Percentiles rank a stretch among this genome's conserved stretches.
Conservation (phyloP, 176 grass and related monocot species). For the Melocanna baccifera region DNA sequence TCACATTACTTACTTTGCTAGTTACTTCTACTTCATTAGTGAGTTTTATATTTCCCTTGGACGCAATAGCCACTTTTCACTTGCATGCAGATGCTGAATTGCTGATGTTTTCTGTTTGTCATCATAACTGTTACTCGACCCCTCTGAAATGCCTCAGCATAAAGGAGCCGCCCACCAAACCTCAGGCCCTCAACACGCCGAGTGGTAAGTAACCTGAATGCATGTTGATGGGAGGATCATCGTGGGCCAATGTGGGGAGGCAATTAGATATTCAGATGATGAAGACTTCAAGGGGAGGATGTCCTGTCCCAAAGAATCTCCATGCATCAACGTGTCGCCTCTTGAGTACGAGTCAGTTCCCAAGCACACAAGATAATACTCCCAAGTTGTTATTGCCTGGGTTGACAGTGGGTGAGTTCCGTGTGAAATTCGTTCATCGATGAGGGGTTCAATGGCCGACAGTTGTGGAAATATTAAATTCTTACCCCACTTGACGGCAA, state of each 20-base stretch:
- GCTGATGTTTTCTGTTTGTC: constrained; percentile 9
- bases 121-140: constrained; percentile 13
- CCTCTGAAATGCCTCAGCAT: constrained; percentile 5
- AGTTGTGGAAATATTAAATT: not conserved
- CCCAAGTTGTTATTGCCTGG: not conserved
- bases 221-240: constrained; percentile 35
- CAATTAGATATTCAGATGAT: constrained; percentile 51
- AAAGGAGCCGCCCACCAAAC: constrained; percentile 23
- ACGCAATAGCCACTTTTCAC: not conserved
- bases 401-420: not conserved
- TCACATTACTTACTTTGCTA: not conserved
- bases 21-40: not conserved
- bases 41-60: not conserved
- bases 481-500: not conserved
- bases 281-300: constrained; percentile 32
- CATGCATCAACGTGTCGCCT: constrained; percentile 21
- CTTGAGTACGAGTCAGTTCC: constrained; percentile 8
- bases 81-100: constrained; percentile 33
- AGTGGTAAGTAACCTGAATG: constrained; percentile 24
- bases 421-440: not conserved
- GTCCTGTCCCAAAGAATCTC: constrained; percentile 30
- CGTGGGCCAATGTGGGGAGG: constrained; percentile 36
- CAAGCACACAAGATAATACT: constrained; percentile 1
- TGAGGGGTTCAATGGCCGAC: not conserved
- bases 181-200: not conserved